Base-by-base conservation (phyloP, 805 yeast genomes). In the Spathaspora arborariae region DNA sequence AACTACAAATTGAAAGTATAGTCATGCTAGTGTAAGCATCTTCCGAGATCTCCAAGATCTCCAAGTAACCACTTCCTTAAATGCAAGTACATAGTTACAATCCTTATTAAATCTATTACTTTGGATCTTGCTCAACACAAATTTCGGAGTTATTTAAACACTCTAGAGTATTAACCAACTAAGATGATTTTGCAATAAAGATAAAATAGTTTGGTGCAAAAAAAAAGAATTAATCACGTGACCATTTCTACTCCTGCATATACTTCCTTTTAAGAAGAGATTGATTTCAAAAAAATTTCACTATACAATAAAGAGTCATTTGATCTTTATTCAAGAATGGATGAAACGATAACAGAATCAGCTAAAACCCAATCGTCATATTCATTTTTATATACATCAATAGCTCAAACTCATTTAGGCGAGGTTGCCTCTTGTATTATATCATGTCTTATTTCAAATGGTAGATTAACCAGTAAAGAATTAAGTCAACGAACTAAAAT, bases 381-480 rank as follows among this genome's bases (percentile, higher is more conserved):
- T 56, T 74, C 84, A n/a, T 80, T 75, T 56, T 61, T 85, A 18
- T 81, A 75, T 60, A 73, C 82, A 1, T 71, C 77, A 22, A 56
- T 84, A 13, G 70, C 82, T 13, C 75, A 74, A 47, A 66, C 75
- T 1, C 80, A 76, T 52, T 60, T 85, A 5, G 97, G 97, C 11
- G 88, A 84, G 56, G 76, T 81, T 41, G 91, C 96, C 0, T 79
- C 90, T 2, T 60, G 69, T 3, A 70, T 91, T 13, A 74, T 83
- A 15, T 75, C 86, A 1, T 57, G 76, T 2, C 68, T 91, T 54
- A 70, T 87, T 46, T 76, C 84, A 45, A 75, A 83, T 52, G 95
- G 96, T 11, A 74, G 94, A 49, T 66, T 83, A 30, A 75, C 80
- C 0, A 72, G 83, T 1, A 63, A 62, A 20, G 89, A 86, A 42